Evolutionary conservation across 1,284 basidiomycete genomes (phyloP), one percentile per base, ranked within the genome.

Genomic region (Tausonia pullulans): DNA sequence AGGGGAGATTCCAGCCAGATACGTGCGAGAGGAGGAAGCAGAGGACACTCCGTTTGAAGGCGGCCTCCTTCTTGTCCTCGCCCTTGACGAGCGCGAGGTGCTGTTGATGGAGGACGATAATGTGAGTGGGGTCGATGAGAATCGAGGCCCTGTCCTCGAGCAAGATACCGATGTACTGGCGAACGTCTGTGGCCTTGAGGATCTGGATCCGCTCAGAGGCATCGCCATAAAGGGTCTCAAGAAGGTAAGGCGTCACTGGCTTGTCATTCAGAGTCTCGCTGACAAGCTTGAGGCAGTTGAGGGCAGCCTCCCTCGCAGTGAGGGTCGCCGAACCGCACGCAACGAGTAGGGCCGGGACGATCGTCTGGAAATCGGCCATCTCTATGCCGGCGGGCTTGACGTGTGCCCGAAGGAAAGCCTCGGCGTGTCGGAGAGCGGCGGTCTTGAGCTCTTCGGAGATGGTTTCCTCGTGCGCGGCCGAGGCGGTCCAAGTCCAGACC

Each of bases 21-120:
- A 87, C 80, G 74, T 98, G 95, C 2, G 93, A 95, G 13, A 90
- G 76, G 1, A 97, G 74, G 75, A 83, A 95, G 72, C 87, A 90
- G 49, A 91, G 72, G 57, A 93, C 78, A 10, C 84, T 82, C 67
- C 85, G 83, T 71, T 87, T 90, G 75, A 87, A 86, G 63, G 87
- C 80, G 5, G 79, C 72, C 58, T 84, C 81, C 72, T 86, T 87
- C 76, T 84, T 87, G 67, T 79, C 79, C 62, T 87, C 84, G 2
- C 73, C 70, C 69, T 79, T 81, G 51, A 70, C 73, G 54, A 62
- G 71, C 74, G 39, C 74, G 72, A 67, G 90, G 78, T 68, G 84
- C 78, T 66, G 84, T 79, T 52, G 78, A 71, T 95, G 88, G 67
- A 92, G 66, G 79, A 61, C 68, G 7, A 78, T 78, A 14, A 95